Conservation (phyloP, 768 basidiomycete species). For the Omphalotus guepiniiformis region DNA sequence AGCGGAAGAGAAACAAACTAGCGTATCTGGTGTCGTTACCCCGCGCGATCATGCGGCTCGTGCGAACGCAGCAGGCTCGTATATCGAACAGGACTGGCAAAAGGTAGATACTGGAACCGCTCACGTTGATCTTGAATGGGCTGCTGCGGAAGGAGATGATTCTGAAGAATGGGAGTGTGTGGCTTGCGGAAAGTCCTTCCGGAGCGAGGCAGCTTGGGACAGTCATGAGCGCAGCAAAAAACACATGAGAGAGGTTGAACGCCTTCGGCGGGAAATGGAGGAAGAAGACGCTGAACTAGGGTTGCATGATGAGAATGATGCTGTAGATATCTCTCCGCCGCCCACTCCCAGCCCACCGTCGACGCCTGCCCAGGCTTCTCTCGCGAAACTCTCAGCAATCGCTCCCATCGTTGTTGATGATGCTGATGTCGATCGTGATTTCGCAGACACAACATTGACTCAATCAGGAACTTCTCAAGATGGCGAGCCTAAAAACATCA, state of each 20-base stretch:
- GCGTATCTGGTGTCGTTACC: slow-evolving; percentile 27
- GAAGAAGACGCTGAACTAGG: slow-evolving; percentile 67
- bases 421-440: slow-evolving; percentile 8
- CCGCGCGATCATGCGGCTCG: slow-evolving; percentile 20
- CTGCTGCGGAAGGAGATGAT: slow-evolving; percentile 63
- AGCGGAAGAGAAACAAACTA: slow-evolving; percentile 26
- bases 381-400: too few species aligned
- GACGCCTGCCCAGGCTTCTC: background rate
- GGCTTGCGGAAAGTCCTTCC: slow-evolving; percentile 86
- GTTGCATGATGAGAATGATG: slow-evolving; percentile 34
- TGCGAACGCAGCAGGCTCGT: slow-evolving; percentile 35
- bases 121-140: slow-evolving; percentile 72
- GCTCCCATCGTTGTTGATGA: too few species aligned
- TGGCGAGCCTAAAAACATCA: too few species aligned
- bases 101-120: slow-evolving; percentile 40
- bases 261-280: slow-evolving; percentile 71
- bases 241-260: slow-evolving; percentile 84
- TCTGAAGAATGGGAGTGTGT: slow-evolving; percentile 91
- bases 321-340: slow-evolving; percentile 16
- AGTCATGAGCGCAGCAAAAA: slow-evolving; percentile 96
- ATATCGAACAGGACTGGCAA: slow-evolving; percentile 91
- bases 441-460: too few species aligned
- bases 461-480: too few species aligned
- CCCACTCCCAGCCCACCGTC: background rate
- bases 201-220: slow-evolving; percentile 91